phyloP scores from a whole-genome alignment of 768 basidiomycete species.

The Epithele typhae region DNA sequence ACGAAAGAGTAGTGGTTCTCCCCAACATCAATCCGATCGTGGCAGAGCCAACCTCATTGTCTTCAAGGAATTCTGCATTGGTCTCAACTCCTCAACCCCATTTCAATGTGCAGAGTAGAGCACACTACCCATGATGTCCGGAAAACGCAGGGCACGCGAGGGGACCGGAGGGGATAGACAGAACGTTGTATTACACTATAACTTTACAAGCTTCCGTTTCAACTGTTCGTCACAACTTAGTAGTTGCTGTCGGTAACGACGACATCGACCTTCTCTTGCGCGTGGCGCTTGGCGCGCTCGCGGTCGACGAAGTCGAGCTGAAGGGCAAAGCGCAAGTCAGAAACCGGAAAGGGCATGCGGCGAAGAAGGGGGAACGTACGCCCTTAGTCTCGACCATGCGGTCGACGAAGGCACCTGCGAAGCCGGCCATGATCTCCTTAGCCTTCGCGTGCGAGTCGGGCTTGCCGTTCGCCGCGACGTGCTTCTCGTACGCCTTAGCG shows the following conservation, averaged over 20 bases:
- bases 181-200: too few species aligned
- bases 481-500: conserved; percentile 58
- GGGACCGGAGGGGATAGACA: too few species aligned
- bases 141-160: too few species aligned
- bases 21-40: too few species aligned
- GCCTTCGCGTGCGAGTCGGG: conserved; percentile 47
- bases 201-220: too few species aligned
- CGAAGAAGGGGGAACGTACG: conserved; percentile 21
- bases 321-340: background rate
- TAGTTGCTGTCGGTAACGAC: conserved; percentile 9
- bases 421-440: conserved; percentile 57
- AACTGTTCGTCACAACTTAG: background rate
- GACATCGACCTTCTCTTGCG: background rate
- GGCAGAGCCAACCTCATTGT: too few species aligned
- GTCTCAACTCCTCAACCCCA: too few species aligned
- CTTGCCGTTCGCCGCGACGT: conserved; percentile 44
- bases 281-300: conserved; percentile 35
- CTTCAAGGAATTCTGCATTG: too few species aligned
- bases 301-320: conserved; percentile 44
- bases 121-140: too few species aligned
- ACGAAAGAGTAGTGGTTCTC: too few species aligned
- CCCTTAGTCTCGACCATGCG: conserved; percentile 56
- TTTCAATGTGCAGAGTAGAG: too few species aligned
- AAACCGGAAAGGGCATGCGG: too few species aligned
- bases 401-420: conserved; percentile 50